These are phyloP conservation scores for Cutaneotrichosporon sp. DNA, from an alignment of 1,284 basidiomycete genomes.

Conservation along the genomic window DNA sequence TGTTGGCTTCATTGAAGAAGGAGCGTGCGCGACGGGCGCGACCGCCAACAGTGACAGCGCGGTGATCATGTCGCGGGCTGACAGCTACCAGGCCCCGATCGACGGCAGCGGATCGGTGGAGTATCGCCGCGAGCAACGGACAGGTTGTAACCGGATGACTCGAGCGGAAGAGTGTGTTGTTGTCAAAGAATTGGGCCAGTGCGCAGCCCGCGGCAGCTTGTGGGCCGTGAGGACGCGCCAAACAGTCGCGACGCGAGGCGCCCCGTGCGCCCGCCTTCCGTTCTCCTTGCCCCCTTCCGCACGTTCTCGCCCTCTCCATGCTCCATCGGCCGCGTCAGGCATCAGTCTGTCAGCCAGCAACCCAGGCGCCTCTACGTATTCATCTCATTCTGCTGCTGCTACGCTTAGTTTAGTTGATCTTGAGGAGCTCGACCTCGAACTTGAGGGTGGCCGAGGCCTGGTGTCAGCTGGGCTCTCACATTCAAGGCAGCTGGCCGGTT, in stretches of 20 bases:
- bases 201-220: no score
- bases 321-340: no score
- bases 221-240: background rate
- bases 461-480: background rate
- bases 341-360: background rate
- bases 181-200: background rate
- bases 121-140: no score
- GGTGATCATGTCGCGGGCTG: no score
- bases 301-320: no score
- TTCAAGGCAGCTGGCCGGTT: background rate
- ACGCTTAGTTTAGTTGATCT: slow-evolving; percentile 52
- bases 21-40: no score
- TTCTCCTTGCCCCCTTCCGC: background rate
- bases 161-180: no score
- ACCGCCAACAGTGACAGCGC: no score
- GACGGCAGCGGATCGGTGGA: no score
- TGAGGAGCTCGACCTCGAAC: slow-evolving; percentile 61
- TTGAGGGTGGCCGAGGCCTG: slow-evolving; percentile 50
- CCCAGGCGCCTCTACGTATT: background rate
- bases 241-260: background rate
- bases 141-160: no score
- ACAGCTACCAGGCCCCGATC: no score
- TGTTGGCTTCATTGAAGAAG: no score
- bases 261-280: background rate
- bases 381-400: background rate